phyloP scores from a whole-genome alignment of 768 basidiomycete species.

The Suillus ampliporus region DNA sequence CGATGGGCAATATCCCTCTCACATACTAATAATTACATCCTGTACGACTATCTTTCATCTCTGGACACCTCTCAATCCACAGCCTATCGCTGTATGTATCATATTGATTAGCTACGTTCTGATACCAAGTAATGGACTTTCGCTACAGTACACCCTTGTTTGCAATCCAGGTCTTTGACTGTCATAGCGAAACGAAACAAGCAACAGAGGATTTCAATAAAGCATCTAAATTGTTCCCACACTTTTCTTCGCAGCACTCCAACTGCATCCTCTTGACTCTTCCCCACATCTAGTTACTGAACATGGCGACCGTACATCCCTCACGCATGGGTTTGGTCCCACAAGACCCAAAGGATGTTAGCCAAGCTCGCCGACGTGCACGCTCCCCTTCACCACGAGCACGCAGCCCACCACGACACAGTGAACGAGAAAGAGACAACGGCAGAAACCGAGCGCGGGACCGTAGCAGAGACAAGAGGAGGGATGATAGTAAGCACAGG shows the following conservation, averaged over 20 bases:
- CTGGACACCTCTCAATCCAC: conserved; percentile 1
- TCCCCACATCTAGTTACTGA: background rate
- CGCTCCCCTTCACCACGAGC: conserved; percentile 51
- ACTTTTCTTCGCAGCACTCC: background rate
- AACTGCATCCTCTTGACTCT: background rate
- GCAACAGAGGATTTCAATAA: background rate
- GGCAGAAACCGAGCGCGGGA: conserved; percentile 28
- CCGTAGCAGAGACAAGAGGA: conserved; percentile 5
- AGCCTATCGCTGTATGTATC: background rate
- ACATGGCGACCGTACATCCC: conserved; percentile 78
- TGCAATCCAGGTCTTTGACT: too few relatives aligned
- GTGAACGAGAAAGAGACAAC: conserved; percentile 15
- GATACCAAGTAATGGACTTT: conserved; percentile 3
- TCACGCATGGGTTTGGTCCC: conserved; percentile 74
- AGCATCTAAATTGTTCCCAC: conserved; percentile 7
- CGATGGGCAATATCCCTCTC: background rate
- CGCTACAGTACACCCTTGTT: background rate
- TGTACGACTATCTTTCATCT: background rate
- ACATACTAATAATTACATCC: conserved; percentile 1
- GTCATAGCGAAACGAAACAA: too few relatives aligned
- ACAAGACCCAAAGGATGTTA: conserved; percentile 36
- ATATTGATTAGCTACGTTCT: background rate
- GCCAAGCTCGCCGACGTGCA: conserved; percentile 29
- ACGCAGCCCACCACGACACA: conserved; percentile 1
- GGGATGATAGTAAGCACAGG: conserved; percentile 29